Percentiles rank a stretch among this genome's conserved stretches.
phyloP scores from a whole-genome alignment of 176 grass and related monocot genomes.

The Raddia guianensis region DNA sequence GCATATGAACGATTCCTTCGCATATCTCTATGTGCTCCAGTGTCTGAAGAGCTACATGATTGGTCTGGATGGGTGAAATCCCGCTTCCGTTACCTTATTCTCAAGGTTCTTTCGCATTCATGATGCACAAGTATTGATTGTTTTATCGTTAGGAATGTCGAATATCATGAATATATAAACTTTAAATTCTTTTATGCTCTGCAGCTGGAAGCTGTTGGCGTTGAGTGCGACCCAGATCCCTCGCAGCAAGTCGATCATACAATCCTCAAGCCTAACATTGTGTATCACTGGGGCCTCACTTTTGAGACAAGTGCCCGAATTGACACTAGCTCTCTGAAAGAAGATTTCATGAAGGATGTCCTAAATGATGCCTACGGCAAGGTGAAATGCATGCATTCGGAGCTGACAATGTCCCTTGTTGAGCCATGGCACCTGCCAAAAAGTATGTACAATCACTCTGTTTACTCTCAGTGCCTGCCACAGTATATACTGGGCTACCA shows the following conservation, averaged over 20 bases:
- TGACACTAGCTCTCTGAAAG: slow-evolving; percentile 30
- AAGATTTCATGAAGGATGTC: slow-evolving; percentile 63
- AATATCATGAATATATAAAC: neutral
- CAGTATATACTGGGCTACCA: slow-evolving; percentile 27
- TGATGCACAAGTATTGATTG: neutral
- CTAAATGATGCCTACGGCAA: slow-evolving; percentile 52
- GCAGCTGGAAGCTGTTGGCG: slow-evolving; percentile 54
- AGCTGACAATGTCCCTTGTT: slow-evolving; percentile 48
- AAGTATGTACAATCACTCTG: slow-evolving; percentile 30
- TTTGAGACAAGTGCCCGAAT: slow-evolving; percentile 16
- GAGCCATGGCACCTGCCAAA: slow-evolving; percentile 56
- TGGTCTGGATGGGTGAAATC: slow-evolving; percentile 85
- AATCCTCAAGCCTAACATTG: slow-evolving; percentile 41
- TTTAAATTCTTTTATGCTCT: slow-evolving; percentile 3
- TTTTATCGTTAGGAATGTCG: neutral
- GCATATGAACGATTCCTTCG: slow-evolving; percentile 51
- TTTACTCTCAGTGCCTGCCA: slow-evolving; percentile 15
- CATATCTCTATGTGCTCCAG: slow-evolving; percentile 53
- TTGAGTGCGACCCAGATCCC: slow-evolving; percentile 58
- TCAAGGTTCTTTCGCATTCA: slow-evolving; percentile 47
- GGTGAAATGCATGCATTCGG: slow-evolving; percentile 40
- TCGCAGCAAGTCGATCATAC: slow-evolving; percentile 59
- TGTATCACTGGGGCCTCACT: slow-evolving; percentile 66
- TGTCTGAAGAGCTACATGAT: slow-evolving; percentile 48
- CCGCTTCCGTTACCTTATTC: slow-evolving; percentile 57